Evolutionary conservation across 2,329 filamentous ascomycete genomes (phyloP).

Genomic region (Fusarium beomiforme): DNA sequence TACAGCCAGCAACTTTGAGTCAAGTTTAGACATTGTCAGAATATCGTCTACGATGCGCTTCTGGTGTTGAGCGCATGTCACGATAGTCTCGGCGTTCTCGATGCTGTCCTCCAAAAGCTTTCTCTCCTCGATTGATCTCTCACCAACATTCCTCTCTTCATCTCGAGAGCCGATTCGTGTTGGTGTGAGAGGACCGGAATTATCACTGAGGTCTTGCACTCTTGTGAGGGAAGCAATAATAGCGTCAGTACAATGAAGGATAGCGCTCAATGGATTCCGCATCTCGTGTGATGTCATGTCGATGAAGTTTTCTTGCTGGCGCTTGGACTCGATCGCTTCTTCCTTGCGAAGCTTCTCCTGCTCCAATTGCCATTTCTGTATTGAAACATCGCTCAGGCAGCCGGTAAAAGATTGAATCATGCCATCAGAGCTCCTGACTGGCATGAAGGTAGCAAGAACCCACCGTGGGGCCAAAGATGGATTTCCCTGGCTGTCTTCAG

Average conservation of each 20-base stretch:
- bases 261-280: conserved; percentile 78
- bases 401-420: conserved; percentile 58
- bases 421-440: conserved; percentile 58
- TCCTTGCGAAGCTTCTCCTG: conserved; percentile 61
- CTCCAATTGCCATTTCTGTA: conserved; percentile 62
- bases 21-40: conserved; percentile 77
- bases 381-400: conserved; percentile 60
- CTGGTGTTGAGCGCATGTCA: conserved; percentile 81
- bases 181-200: conserved; percentile 39
- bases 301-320: conserved; percentile 84
- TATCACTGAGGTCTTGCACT: conserved; percentile 53
- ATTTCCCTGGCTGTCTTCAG: conserved; percentile 57
- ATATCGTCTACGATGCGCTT: conserved; percentile 83
- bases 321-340: conserved; percentile 67
- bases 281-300: conserved; percentile 80
- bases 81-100: conserved; percentile 81
- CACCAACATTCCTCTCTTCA: conserved; percentile 3
- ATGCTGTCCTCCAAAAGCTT: conserved; percentile 68
- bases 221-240: conserved; percentile 64
- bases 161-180: conserved; percentile 19
- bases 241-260: conserved; percentile 78
- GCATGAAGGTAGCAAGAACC: conserved; percentile 62
- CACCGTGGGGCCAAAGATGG: conserved; percentile 57
- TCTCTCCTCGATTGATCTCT: conserved; percentile 48
- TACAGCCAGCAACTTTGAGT: conserved; percentile 78